Evolutionary conservation across 306 rosid species (phyloP).

Genomic region (Cucurbita moschata): DNA sequence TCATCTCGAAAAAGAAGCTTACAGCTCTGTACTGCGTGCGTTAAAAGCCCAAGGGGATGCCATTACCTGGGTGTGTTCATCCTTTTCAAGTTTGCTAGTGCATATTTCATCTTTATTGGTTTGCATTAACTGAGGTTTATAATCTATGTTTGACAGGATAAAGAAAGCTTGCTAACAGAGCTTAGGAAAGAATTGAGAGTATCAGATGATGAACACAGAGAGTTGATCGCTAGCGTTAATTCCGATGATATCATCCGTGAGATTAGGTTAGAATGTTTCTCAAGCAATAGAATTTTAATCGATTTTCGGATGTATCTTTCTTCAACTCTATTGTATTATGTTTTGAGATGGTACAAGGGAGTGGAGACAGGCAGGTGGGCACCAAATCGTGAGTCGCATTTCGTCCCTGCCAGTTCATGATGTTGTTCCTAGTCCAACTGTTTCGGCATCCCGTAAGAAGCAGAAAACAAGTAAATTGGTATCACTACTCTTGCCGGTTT

Average conservation of each 20-base stretch:
- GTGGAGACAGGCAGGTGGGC: slow-evolving; percentile 75
- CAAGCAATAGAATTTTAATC: not conserved
- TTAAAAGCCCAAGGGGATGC: slow-evolving; percentile 49
- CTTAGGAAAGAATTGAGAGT: slow-evolving; percentile 43
- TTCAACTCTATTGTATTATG: slow-evolving; percentile 6
- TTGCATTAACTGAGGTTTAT: not conserved
- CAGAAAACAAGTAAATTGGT: slow-evolving; percentile 81
- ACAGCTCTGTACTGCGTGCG: slow-evolving; percentile 36
- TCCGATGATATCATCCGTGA: slow-evolving; percentile 33
- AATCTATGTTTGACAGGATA: slow-evolving; percentile 19
- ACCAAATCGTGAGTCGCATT: slow-evolving; percentile 44
- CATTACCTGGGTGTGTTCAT: slow-evolving; percentile 35
- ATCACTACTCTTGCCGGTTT: slow-evolving; percentile 4
- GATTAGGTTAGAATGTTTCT: slow-evolving; percentile 22
- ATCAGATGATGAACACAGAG: slow-evolving; percentile 44
- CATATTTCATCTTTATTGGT: not conserved
- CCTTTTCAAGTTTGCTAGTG: not conserved
- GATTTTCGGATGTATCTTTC: not conserved
- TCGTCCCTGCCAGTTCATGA: slow-evolving; percentile 69
- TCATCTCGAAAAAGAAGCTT: slow-evolving; percentile 39
- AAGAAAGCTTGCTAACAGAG: slow-evolving; percentile 38
- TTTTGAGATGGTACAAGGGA: slow-evolving; percentile 40
- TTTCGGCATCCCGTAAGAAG: slow-evolving; percentile 78
- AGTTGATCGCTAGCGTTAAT: slow-evolving; percentile 34
- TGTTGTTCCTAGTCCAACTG: slow-evolving; percentile 61